phyloP scores from a whole-genome alignment of 2,329 filamentous ascomycete genomes.

The Talaromyces sp. region DNA sequence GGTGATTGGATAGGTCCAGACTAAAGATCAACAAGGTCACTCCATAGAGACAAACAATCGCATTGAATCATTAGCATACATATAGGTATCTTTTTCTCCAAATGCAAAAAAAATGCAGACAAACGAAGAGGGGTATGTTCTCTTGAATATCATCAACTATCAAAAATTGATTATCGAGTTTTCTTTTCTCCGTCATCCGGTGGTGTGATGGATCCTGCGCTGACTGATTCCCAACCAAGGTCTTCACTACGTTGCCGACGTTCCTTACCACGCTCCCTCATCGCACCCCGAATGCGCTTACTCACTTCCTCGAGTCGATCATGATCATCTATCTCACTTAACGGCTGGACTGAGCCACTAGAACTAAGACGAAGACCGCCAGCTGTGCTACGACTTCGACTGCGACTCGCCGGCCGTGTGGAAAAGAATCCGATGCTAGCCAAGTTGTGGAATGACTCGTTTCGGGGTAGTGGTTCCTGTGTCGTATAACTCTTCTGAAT shows the following conservation, averaged over 20 bases:
- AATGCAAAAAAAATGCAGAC: not conserved
- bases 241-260: conserved; percentile 52
- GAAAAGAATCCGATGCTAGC: conserved; percentile 86
- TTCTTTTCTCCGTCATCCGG: conserved; percentile 37
- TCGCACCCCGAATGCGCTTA: conserved; percentile 77
- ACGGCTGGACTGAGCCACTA: conserved; percentile 60
- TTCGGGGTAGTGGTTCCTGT: conserved; percentile 65
- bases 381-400: conserved; percentile 66
- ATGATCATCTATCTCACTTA: conserved; percentile 62
- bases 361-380: conserved; percentile 62
- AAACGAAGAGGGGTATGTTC: not conserved
- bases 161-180: conserved; percentile 27
- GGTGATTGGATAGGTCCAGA: too few species aligned
- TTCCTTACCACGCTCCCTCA: conserved; percentile 70
- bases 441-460: conserved; percentile 92
- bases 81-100: not conserved
- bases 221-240: conserved; percentile 40
- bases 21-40: not conserved
- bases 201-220: conserved; percentile 37
- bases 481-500: conserved; percentile 26
- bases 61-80: not conserved
- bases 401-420: conserved; percentile 79
- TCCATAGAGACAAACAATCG: not conserved
- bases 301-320: conserved; percentile 79
- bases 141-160: not conserved